Evolutionary conservation across 169 alveolate species (phyloP).

Genomic region (Babesia gibsoni): DNA sequence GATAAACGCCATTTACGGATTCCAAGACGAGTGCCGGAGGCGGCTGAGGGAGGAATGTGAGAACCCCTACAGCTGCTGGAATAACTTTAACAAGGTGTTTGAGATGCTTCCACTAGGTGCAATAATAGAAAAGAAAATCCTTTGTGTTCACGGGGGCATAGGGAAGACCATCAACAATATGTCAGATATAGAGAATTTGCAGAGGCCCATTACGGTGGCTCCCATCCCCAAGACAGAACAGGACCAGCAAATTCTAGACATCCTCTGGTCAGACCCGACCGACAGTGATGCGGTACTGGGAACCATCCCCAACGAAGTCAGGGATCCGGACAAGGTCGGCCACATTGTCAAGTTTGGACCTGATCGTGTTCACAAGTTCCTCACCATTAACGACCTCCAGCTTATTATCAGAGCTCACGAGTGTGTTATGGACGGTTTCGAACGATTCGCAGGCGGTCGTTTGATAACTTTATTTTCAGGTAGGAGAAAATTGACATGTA

Average conservation of each 20-base stretch:
- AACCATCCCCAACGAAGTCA: slow-evolving; percentile 93
- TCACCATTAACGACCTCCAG: slow-evolving; percentile 80
- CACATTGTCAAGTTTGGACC: slow-evolving; percentile 98
- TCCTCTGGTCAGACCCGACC: slow-evolving; percentile 96
- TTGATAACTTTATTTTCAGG: slow-evolving; percentile 95
- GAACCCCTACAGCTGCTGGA: slow-evolving; percentile 92
- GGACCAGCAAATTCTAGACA: slow-evolving; percentile 83
- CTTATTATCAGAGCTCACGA: slow-evolving; percentile 97
- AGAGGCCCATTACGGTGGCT: slow-evolving; percentile 93
- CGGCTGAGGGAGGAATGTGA: slow-evolving; percentile 95
- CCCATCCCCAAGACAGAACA: slow-evolving; percentile 88
- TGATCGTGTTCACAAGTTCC: slow-evolving; percentile 87
- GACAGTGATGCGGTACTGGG: slow-evolving; percentile 97
- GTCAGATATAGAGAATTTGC: slow-evolving; percentile 86
- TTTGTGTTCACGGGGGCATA: slow-evolving; percentile 99
- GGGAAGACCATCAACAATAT: slow-evolving; percentile 88
- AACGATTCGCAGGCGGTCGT: slow-evolving; percentile 99
- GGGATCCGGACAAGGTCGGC: slow-evolving; percentile 99
- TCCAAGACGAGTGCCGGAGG: slow-evolving; percentile 96
- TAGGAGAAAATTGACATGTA: neutral
- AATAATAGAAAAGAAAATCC: slow-evolving; percentile 93
- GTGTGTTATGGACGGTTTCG: slow-evolving; percentile 99
- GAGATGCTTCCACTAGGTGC: slow-evolving; percentile 99
- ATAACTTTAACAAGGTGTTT: slow-evolving; percentile 91
- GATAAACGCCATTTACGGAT: slow-evolving; percentile 97